Evolutionary conservation across 78 protist species (phyloP).

Genomic region (Dictyostelium purpureum): DNA sequence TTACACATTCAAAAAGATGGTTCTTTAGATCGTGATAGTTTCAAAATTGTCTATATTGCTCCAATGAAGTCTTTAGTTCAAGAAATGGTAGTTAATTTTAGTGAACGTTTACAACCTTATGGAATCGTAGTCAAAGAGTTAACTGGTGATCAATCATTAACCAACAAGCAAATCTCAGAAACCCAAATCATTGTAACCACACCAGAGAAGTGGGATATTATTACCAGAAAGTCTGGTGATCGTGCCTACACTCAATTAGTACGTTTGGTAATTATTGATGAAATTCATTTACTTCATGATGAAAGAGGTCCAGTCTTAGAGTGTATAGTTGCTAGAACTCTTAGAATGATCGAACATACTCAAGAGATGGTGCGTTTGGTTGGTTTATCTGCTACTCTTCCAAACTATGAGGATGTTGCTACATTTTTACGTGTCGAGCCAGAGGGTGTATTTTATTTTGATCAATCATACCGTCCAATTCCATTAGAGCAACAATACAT

Average conservation of each 20-base stretch:
- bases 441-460: constrained; percentile 96
- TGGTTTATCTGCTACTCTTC: constrained; percentile 99
- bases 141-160: constrained; percentile 97
- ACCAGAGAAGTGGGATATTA: constrained; percentile 99
- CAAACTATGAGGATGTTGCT: constrained; percentile 99
- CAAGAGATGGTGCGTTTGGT: constrained; percentile 95
- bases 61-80: constrained; percentile 99
- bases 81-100: constrained; percentile 94
- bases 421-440: constrained; percentile 94
- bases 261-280: constrained; percentile 94
- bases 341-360: constrained; percentile 85
- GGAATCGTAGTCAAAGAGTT: constrained; percentile 95
- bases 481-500: constrained; percentile 97
- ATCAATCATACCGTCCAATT: constrained; percentile 94
- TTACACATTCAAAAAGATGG: constrained; percentile 62
- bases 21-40: constrained; percentile 56
- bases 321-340: constrained; percentile 94
- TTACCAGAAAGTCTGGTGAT: constrained; percentile 98
- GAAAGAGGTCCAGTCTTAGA: constrained; percentile 99
- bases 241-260: constrained; percentile 93
- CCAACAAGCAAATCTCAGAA: constrained; percentile 90
- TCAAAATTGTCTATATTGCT: constrained; percentile 98
- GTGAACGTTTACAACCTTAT: constrained; percentile 83
- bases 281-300: constrained; percentile 99
- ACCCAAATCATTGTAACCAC: constrained; percentile 98